Evolutionary conservation across 1,284 basidiomycete genomes (phyloP).

Genomic region (Apiotrichum porosum): DNA sequence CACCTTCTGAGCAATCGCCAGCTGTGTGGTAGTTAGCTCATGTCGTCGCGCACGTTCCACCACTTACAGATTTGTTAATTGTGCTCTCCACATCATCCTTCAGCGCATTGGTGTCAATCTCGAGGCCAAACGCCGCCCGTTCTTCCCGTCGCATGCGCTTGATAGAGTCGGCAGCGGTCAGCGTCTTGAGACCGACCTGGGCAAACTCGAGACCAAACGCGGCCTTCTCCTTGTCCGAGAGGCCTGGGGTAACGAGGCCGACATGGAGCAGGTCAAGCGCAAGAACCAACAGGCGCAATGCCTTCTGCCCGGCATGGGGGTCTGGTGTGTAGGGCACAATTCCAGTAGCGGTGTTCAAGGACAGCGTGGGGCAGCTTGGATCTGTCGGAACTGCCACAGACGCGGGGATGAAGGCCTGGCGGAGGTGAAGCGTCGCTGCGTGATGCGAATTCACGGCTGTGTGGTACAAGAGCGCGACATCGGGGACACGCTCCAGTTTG

Average conservation of each 20-base stretch:
- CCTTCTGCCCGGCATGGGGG: conserved; percentile 20
- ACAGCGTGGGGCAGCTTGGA: background rate
- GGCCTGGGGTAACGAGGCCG: conserved; percentile 15
- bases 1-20: conserved; percentile 15
- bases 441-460: conserved; percentile 30
- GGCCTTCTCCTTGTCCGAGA: conserved; percentile 33
- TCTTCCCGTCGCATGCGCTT: background rate
- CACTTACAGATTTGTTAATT: conserved; percentile 20
- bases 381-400: background rate
- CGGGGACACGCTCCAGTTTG: background rate
- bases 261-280: conserved; percentile 31
- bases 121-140: background rate
- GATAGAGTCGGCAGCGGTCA: conserved; percentile 10
- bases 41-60: no score
- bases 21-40: conserved; percentile 12
- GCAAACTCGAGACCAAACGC: conserved; percentile 35
- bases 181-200: conserved; percentile 30
- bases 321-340: conserved; percentile 21
- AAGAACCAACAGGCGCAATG: conserved; percentile 26
- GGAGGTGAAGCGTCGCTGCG: conserved; percentile 26
- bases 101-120: conserved; percentile 15
- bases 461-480: conserved; percentile 30
- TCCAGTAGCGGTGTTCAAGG: background rate
- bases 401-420: conserved; percentile 36
- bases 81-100: conserved; percentile 23